These are phyloP conservation scores for Puccinia triticina DNA, from an alignment of 1,284 basidiomycete genomes.

Conservation along the genomic window DNA sequence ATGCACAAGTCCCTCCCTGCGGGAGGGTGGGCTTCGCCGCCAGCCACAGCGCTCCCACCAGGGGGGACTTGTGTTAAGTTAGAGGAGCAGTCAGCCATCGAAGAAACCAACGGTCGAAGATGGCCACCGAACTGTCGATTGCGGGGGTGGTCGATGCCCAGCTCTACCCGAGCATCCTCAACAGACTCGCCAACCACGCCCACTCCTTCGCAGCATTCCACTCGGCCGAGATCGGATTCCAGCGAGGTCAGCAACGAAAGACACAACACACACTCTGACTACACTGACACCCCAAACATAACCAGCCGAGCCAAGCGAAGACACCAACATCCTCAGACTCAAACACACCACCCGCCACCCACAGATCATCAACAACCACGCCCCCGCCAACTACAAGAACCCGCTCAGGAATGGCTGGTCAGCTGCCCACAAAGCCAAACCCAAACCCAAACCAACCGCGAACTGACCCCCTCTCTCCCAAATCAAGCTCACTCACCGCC, in stretches of 20 bases:
- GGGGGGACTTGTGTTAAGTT: too few species aligned
- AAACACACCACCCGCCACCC: constrained; percentile 40
- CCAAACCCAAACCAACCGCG: neutral
- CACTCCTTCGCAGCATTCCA: constrained; percentile 39
- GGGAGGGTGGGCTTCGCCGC: too few species aligned
- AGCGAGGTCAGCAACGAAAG: constrained; percentile 19
- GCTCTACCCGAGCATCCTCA: constrained; percentile 33
- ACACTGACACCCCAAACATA: too few species aligned
- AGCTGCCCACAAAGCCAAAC: neutral
- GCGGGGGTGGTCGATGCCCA: constrained; percentile 4
- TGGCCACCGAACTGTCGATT: constrained; percentile 42
- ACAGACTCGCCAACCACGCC: constrained; percentile 34
- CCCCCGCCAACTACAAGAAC: constrained; percentile 10
- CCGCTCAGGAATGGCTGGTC: constrained; percentile 44
- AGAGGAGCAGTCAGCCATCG: too few species aligned
- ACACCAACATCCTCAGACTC: constrained; percentile 32
- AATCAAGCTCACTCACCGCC: constrained; percentile 32
- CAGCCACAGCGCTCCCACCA: too few species aligned
- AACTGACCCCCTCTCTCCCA: too few species aligned
- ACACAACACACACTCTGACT: neutral
- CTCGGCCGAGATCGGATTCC: constrained; percentile 27
- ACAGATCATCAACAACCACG: neutral
- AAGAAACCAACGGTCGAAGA: too few species aligned
- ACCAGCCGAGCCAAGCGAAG: neutral
- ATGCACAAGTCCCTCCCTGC: too few species aligned